A percentile compares a stretch with the other conserved stretches of the same genome.
Evolutionary conservation across 1,139 yeast genomes (phyloP).

Genomic region (Suhomyces bokatorum): DNA sequence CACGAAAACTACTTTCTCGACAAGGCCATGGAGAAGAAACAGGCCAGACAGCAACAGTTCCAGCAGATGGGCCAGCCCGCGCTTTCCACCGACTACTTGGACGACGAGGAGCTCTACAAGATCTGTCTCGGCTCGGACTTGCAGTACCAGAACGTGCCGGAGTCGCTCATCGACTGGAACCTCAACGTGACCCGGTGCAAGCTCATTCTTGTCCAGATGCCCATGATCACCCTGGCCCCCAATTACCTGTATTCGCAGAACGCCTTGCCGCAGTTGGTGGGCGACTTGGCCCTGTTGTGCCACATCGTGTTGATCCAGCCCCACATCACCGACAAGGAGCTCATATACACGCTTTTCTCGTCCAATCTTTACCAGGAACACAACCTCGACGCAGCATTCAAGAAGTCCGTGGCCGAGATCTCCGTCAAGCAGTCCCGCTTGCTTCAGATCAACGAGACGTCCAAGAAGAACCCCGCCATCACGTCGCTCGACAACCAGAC

Average conservation of each 20-base stretch:
- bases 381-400: slow-evolving; percentile 44
- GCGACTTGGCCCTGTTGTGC: slow-evolving; percentile 45
- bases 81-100: slow-evolving; percentile 17
- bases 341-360: slow-evolving; percentile 41
- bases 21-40: slow-evolving; percentile 13
- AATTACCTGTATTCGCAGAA: slow-evolving; percentile 36
- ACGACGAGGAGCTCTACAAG: slow-evolving; percentile 34
- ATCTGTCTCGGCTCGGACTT: slow-evolving; percentile 45
- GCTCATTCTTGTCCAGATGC: slow-evolving; percentile 40
- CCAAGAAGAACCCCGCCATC: slow-evolving; percentile 23
- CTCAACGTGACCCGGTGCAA: slow-evolving; percentile 49
- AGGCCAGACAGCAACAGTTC: slow-evolving; percentile 10
- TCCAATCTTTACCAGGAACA: slow-evolving; percentile 52
- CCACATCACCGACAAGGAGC: slow-evolving; percentile 45
- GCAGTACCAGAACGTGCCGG: slow-evolving; percentile 43
- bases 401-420: slow-evolving; percentile 52
- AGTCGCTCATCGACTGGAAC: slow-evolving; percentile 49
- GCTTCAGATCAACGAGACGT: slow-evolving; percentile 39
- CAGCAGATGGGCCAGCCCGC: slow-evolving; percentile 10
- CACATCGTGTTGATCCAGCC: slow-evolving; percentile 45
- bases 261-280: slow-evolving; percentile 44
- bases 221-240: slow-evolving; percentile 41
- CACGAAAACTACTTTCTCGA: slow-evolving; percentile 39
- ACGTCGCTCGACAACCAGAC: slow-evolving; percentile 33
- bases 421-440: slow-evolving; percentile 52